These are phyloP conservation scores for Pinus tabuliformis DNA, from an alignment of 75 land plant genomes.

Conservation along the genomic window DNA sequence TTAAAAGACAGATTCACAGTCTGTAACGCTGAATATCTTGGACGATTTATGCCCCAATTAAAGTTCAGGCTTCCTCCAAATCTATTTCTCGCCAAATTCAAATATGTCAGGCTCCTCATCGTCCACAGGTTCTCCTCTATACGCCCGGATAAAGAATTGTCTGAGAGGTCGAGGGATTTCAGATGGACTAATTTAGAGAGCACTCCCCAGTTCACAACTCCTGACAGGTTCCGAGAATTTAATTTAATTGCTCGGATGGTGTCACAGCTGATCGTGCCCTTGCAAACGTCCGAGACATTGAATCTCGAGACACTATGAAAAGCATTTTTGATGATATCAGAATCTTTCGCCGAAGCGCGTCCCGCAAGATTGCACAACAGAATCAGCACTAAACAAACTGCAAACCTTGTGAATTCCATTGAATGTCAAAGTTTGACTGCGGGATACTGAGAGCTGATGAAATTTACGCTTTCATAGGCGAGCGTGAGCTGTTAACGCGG, in stretches of 20 bases:
- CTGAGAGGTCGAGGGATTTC: background rate
- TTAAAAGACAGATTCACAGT: conserved; percentile 42
- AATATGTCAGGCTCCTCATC: background rate
- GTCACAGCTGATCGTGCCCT: background rate
- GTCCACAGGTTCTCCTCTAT: background rate
- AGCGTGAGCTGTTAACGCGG: too few relatives aligned
- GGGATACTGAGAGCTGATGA: too few relatives aligned
- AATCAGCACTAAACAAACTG: background rate
- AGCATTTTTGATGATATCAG: background rate
- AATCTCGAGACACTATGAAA: background rate
- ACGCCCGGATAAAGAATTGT: background rate
- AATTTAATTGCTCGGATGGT: conserved; percentile 3
- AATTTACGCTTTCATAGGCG: too few relatives aligned
- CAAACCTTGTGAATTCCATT: background rate
- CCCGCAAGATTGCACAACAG: background rate
- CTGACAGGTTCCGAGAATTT: conserved; percentile 15
- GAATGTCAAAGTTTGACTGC: background rate
- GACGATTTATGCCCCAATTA: background rate
- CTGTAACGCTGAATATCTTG: conserved; percentile 6
- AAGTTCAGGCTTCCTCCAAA: background rate
- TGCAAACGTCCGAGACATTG: background rate
- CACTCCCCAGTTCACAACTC: conserved; percentile 32
- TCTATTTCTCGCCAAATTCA: background rate
- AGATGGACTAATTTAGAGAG: conserved; percentile 31
- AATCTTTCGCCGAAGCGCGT: background rate